Percentiles rank a stretch among this genome's conserved stretches.
These are phyloP conservation scores for Tylopilus orsonianus DNA, from an alignment of 1,284 basidiomycete species.

Conservation along the genomic window DNA sequence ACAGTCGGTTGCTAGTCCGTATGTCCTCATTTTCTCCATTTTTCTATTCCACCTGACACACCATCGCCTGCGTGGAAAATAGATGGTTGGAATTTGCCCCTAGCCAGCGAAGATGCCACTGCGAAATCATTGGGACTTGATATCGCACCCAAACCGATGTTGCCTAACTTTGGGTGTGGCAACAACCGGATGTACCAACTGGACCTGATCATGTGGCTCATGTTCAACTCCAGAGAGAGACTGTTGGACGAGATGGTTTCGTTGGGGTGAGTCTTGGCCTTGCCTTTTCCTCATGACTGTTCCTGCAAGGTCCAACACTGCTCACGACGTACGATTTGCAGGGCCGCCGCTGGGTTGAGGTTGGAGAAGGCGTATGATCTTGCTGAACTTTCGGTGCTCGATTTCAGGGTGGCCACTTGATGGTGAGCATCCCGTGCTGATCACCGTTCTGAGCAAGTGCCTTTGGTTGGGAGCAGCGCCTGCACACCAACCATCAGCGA, in stretches of 20 bases:
- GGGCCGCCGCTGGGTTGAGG: conserved; percentile 20
- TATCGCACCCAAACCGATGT: conserved; percentile 28
- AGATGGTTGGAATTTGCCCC: too few relatives aligned
- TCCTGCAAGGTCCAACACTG: background rate
- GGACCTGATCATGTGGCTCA: conserved; percentile 31
- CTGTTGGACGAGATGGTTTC: conserved; percentile 22
- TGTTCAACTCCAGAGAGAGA: conserved; percentile 29
- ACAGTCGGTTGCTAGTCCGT: too few relatives aligned
- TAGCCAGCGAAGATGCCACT: conserved; percentile 4
- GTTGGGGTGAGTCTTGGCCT: conserved; percentile 20
- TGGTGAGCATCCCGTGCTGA: too few relatives aligned
- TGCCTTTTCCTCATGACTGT: background rate
- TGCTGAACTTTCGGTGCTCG: conserved; percentile 26
- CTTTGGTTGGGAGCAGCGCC: too few relatives aligned
- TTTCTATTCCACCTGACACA: too few relatives aligned
- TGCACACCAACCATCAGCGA: too few relatives aligned
- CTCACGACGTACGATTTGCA: conserved; percentile 1
- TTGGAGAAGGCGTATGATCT: conserved; percentile 30
- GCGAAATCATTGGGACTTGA: conserved; percentile 12
- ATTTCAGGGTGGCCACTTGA: conserved; percentile 24
- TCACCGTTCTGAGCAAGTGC: too few relatives aligned
- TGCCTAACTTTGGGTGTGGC: conserved; percentile 32
- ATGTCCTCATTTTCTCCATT: too few relatives aligned
- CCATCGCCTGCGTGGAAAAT: too few relatives aligned
- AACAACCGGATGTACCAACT: conserved; percentile 25